Conservation (phyloP, 139 green algal genomes). For the Zygnema circumcarinatum region DNA sequence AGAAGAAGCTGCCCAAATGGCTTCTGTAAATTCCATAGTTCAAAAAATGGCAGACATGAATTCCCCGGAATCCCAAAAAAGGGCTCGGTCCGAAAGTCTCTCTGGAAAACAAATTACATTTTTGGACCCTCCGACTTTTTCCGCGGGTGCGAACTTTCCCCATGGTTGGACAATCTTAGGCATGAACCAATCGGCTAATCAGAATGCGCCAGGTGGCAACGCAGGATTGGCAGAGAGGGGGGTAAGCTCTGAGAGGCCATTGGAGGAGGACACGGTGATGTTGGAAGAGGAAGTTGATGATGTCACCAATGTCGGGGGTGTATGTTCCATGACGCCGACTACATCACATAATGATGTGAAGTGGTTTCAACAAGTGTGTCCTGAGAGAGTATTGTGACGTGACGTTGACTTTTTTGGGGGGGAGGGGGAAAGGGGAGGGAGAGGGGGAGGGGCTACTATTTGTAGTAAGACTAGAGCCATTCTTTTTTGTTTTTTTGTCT, state of each 20-base stretch:
- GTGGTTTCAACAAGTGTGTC: background rate
- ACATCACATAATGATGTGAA: background rate
- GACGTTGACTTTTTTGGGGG: no score
- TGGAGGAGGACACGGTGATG: background rate
- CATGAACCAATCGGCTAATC: background rate
- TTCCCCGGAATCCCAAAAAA: background rate
- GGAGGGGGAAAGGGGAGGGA: no score
- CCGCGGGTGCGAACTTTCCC: background rate
- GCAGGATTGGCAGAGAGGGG: background rate
- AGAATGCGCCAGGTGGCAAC: background rate
- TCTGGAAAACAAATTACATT: background rate
- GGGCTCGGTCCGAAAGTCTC: background rate
- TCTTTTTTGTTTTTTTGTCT: no score
- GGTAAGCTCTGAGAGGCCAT: background rate
- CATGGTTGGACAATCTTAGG: background rate
- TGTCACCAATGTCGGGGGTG: background rate
- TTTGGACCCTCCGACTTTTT: background rate
- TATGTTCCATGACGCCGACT: background rate
- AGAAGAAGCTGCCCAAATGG: background rate
- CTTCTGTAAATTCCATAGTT: conserved; percentile 25
- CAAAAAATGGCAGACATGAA: conserved; percentile 44
- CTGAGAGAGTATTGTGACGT: no score
- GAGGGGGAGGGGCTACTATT: no score
- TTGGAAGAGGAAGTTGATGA: background rate
- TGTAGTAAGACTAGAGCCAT: no score